A percentile compares a stretch with the other conserved stretches of the same genome.
Evolutionary conservation across 148 eudicot genomes (phyloP).

Genomic region (Fagopyrum tataricum): DNA sequence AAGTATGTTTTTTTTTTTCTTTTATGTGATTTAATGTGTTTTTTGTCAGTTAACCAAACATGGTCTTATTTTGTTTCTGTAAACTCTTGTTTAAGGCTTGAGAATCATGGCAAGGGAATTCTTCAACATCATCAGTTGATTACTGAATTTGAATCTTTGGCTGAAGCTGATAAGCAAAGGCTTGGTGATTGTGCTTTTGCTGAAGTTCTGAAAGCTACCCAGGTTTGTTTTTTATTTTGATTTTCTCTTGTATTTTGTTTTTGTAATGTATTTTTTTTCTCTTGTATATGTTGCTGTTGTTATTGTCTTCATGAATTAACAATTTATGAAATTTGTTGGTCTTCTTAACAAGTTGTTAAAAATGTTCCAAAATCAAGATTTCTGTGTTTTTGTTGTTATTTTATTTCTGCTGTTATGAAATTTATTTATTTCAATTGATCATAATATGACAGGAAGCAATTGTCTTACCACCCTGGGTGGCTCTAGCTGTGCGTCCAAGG

Average conservation of each 20-base stretch:
- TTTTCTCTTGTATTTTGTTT: too few relatives aligned
- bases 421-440: not conserved
- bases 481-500: constrained; percentile 78
- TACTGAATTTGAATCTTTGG: constrained; percentile 17
- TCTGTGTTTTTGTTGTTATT: too few relatives aligned
- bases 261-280: too few relatives aligned
- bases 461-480: constrained; percentile 78
- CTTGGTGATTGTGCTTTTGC: constrained; percentile 12
- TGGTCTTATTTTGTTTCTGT: not conserved
- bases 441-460: constrained; percentile 64
- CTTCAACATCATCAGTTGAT: constrained; percentile 24
- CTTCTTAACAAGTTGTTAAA: too few relatives aligned
- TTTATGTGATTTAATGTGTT: not conserved
- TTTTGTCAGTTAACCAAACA: not conserved
- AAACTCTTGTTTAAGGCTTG: constrained; percentile 16
- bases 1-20: constrained; percentile 14
- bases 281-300: not conserved
- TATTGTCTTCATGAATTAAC: not conserved
- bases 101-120: constrained; percentile 24
- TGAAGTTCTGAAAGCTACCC: constrained; percentile 14
- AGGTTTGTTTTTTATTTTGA: constrained; percentile 6
- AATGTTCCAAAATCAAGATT: too few relatives aligned
- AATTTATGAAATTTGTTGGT: too few relatives aligned
- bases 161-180: constrained; percentile 2
- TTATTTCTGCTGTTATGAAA: too few relatives aligned